Conservation (phyloP, 495 filamentous ascomycete species). For the Aspergillus coremiiformis region DNA sequence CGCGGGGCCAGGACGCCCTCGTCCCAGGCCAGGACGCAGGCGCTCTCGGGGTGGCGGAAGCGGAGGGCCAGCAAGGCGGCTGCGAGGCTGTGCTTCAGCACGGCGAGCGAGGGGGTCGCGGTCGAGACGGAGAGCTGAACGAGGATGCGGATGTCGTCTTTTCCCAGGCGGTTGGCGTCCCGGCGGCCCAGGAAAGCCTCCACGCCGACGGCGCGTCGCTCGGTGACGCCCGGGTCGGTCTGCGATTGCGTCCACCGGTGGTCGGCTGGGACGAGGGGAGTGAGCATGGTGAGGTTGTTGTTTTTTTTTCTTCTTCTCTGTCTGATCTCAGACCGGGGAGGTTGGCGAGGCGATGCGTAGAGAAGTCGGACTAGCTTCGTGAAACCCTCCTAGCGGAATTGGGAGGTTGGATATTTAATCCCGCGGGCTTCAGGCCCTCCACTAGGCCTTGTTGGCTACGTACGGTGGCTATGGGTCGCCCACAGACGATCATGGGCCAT, state of each 20-base stretch:
- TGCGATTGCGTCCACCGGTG: not conserved
- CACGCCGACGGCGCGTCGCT: not conserved
- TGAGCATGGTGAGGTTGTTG: not conserved
- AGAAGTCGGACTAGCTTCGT: too few relatives aligned
- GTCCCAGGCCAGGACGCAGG: not conserved
- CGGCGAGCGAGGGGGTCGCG: not conserved
- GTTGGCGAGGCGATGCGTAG: too few relatives aligned
- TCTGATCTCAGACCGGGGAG: not conserved
- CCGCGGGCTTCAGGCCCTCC: too few relatives aligned
- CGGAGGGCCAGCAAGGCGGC: not conserved
- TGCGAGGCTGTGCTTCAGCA: not conserved
- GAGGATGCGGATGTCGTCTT: not conserved
- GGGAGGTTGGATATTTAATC: too few relatives aligned
- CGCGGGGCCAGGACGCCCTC: not conserved
- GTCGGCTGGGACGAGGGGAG: not conserved
- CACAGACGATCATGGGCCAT: too few relatives aligned
- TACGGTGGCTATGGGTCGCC: too few relatives aligned
- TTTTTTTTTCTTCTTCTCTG: not conserved
- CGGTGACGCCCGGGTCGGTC: not conserved
- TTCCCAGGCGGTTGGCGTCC: not conserved
- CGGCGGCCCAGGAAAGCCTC: not conserved
- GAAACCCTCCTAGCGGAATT: too few relatives aligned
- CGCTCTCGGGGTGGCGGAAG: not conserved
- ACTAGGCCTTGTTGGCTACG: too few relatives aligned
- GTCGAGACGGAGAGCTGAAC: not conserved